Evolutionary conservation across 2,329 filamentous ascomycete species (phyloP).

Genomic region (Claviceps africana): DNA sequence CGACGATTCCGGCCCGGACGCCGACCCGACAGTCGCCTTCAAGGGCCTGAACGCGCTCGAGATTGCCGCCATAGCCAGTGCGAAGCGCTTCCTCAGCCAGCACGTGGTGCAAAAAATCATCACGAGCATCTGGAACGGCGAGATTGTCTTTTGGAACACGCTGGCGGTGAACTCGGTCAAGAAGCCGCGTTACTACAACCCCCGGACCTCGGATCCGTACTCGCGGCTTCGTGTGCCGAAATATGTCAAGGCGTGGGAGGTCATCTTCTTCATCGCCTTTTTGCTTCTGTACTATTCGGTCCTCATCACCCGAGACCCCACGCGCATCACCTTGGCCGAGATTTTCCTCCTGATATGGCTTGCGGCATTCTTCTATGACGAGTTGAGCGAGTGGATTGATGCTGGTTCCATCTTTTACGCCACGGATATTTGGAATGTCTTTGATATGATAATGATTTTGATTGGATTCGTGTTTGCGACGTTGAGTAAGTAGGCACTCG

Average conservation of each 20-base stretch:
- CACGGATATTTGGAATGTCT: conserved; percentile 69
- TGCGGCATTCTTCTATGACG: conserved; percentile 75
- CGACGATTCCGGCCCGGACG: conserved; percentile 28
- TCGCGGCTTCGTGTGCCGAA: conserved; percentile 64
- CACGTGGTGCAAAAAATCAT: conserved; percentile 70
- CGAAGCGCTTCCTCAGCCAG: conserved; percentile 75
- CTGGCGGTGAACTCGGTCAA: conserved; percentile 62
- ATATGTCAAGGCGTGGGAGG: conserved; percentile 75
- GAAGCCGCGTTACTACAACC: conserved; percentile 62
- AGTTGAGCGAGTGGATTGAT: conserved; percentile 71
- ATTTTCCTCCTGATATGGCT: conserved; percentile 73
- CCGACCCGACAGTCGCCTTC: conserved; percentile 58
- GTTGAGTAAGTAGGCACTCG: conserved; percentile 40
- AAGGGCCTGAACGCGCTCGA: conserved; percentile 73
- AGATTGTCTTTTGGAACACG: conserved; percentile 76
- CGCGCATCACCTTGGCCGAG: conserved; percentile 54
- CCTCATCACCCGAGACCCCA: conserved; percentile 56
- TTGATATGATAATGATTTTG: conserved; percentile 59
- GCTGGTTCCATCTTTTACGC: conserved; percentile 78
- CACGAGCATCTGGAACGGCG: conserved; percentile 71
- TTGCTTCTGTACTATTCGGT: conserved; percentile 77
- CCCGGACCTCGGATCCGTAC: conserved; percentile 52
- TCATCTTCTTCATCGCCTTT: conserved; percentile 65
- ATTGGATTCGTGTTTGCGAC: conserved; percentile 59
- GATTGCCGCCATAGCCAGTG: conserved; percentile 66